Evolutionary conservation across 2,329 filamentous ascomycete species (phyloP), one percentile per base, ranked within the genome.

Genomic region (Neonectria neomacrospora): DNA sequence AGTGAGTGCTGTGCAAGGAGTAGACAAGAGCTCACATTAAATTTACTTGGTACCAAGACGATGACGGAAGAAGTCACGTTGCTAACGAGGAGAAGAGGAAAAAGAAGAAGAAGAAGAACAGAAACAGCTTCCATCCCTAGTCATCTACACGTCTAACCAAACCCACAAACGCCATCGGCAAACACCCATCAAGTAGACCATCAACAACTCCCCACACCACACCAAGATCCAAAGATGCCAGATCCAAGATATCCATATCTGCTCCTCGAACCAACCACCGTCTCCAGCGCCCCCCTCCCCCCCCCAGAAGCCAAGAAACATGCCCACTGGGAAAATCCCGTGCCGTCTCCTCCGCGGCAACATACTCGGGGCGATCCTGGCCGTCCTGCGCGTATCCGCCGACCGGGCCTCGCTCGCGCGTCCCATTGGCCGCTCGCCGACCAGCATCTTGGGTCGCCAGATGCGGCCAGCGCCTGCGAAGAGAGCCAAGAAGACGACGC

Each of bases 381-480:
- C 30, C 22, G 44, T 12, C 3, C 5, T 11, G n/a, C 14, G 10
- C 8, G 53, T 42, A 54, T 37, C 45, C 54, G 41, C 41, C 54
- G 41, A 14, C 48, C 22, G 23, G 23, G n/a, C n/a, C 14, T 41
- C 22, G 12, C 9, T 30, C 44, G 28, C 37, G 42, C 51, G 16
- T 22, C 18, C 18, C 34, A 58, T 72, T 72, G 68, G 70, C 54
- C 57, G 45, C 34, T 58, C 44, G 41, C 54, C 50, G 65, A 48
- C 47, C 56, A 65, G 58, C 61, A 62, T 61, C 51, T 45, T 53
- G 62, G 70, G 70, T 68, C 70, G 68, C 63, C 55, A 56, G 58
- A 67, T 61, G 67, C 64, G 69, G 70, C 66, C 70, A 69, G 70
- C 70, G 70, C 60, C 68, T 73, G 70, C 34, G 6, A n/a, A 37